Evolutionary conservation across 2,329 filamentous ascomycete genomes (phyloP), one percentile per base, ranked within the genome.

Genomic region (Setomelanomma holmii): DNA sequence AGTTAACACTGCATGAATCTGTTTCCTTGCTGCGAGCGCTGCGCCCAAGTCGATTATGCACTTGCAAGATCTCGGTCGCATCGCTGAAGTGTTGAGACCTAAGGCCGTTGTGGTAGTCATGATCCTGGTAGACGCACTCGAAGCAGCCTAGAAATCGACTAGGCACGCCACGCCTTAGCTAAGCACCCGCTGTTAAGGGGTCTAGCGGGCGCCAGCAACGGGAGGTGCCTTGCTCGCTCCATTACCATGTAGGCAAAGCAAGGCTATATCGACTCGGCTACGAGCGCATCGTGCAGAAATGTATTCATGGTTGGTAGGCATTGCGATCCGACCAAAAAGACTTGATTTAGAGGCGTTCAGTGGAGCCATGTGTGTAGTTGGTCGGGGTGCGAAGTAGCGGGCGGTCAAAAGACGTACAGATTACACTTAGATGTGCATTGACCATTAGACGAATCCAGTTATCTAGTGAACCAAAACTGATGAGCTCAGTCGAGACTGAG

Each of bases 201-300:
- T 6, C 47, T 62, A 61, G 62, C 56, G 55, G 40, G 55, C 50
- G 47, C 60, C 56, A 40, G 42, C 36, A 45, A 56, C 54, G 64
- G 63, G 54, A 55, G 51, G 45, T 50, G 44, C 47, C 56, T 56
- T 44, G 43, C 40, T 43, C 34, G 40, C 30, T 41, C 14, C 19
- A 12, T 30, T 20, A 5, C 36, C 11, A 40, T 11, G 6, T 6
- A 40, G 20, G 34, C 20, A 38, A 21, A 42, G 40, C 27, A 33
- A 47, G 43, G 45, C 39, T 30, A 24, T 44, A 20, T 38, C 34
- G 33, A 50, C 47, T 35, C 21, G 39, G 45, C 38, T 46, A 34
- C n/a, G 19, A 38, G 16, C 44, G 35, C 42, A 49, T 12, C 8
- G 40, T 45, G 47, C 36, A 12, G 30, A 21, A 39, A 21, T 50